Base-by-base conservation (phyloP, 768 basidiomycete species). In the Calocera cornea region DNA sequence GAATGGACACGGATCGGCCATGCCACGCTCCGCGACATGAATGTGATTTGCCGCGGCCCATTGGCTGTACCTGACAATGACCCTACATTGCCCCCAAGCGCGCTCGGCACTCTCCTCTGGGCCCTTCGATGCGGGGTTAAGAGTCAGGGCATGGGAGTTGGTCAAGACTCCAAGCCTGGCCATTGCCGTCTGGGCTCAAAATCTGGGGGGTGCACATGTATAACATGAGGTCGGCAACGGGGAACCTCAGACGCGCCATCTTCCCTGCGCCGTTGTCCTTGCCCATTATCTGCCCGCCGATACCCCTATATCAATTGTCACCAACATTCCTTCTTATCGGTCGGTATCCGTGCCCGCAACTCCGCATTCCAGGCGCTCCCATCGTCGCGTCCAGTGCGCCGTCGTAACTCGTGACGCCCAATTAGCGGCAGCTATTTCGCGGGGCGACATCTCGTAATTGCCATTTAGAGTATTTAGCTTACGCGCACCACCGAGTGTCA, bases 41-140 rank as follows among this genome's bases (percentile, higher is more conserved):
- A 60, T 60, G 31, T 60, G 54, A 60, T 33, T 33, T 60, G 27
- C 7, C 54, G 7, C 31, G 2, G 24, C 22, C 54, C 10, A 19
- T 60, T 60, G 27, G 24, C 54, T 60, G 54, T 60, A 33, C 54
- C 54, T 60, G 54, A 60, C 54, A 60, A 60, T 60, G 54, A 60
- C 54, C 54, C 54, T 60, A 60, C 54, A 60, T 60, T 29, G 27
- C 27, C 49, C 24, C 22, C 49, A 16, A 27, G 24, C 31, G 27
- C 14, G 14, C 27, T 33, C 54, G 54, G 27, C 31, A 33, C 31
- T 60, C 31, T 60, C 19, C 8, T 47, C 44, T 60, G 54, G 54
- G 16, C 54, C 31, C 31, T 31, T 27, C 14, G 14, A 3, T 60
- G 54, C 31, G 27, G 54, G 54, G 54, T 16, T 19, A 47, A 17